Base-by-base conservation (phyloP, 129 eudicot species). In the Oenanthe sinensis region DNA sequence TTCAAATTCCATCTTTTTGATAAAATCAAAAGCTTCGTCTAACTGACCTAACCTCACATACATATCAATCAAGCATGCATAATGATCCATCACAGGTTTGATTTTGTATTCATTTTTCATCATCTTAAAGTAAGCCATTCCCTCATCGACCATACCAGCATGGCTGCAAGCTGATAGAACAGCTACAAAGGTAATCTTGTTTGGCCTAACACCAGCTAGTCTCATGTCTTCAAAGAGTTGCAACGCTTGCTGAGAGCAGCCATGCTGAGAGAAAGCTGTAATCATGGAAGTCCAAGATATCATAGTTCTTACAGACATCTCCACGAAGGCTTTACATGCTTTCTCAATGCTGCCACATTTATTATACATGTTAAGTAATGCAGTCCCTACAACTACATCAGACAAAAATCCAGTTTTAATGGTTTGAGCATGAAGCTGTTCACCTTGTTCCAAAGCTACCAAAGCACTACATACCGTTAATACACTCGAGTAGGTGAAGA, bases 221-320 rank as follows among this genome's bases (percentile, higher is more conserved):
- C 89, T 87, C 98, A 95, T 95, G 80, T 95, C 98, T 60, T 86
- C 86, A 60, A 95, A 95, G 19, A 95, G 90, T 81, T 90, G 89
- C 79, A 95, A 75, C 28, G 98, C 97, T 15, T 88, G 87, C 50
- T 77, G 84, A 26, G 90, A 62, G 78, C 39, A 77, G 30, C 98
- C 97, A 72, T 95, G 92, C 43, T 88, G 96, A 40, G 93, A 89
- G 77, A 90, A 91, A 16, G 91, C 96, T 4, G 92, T 84, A 26
- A 94, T 91, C 97, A 94, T 94, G 22, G 97, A 84, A 58, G 98
- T 94, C 97, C 97, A 94, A 30, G 98, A 91, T 75, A 91, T 89
- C 87, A 94, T 75, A 45, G 92, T 91, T 84, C 98, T 85, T 55
- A 81, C 75, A 52, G 87, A 79, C 96, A 91, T 91, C 74, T 95